Evolutionary conservation across 2,329 filamentous ascomycete genomes (phyloP).

Genomic region (Colletotrichum tamarilloi): DNA sequence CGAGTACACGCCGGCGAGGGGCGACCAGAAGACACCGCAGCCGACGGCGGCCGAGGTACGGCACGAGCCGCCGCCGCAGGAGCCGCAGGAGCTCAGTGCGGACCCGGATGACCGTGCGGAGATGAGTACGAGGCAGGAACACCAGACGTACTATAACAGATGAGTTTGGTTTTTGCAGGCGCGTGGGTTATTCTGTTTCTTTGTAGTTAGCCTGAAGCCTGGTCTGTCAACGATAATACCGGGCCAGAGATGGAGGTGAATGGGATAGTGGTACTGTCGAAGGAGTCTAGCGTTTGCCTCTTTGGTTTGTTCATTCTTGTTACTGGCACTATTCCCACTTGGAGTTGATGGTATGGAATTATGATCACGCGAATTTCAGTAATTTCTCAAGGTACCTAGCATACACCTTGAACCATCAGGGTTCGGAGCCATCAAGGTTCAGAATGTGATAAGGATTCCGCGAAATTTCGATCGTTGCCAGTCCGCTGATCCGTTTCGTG

Average conservation of each 20-base stretch:
- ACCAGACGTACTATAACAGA: conserved; percentile 34
- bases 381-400: background rate
- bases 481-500: background rate
- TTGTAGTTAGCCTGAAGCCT: background rate
- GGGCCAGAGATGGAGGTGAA: background rate
- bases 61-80: background rate
- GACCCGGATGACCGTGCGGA: conserved; percentile 1
- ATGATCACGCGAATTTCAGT: background rate
- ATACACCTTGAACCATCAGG: background rate
- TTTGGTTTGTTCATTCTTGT: background rate
- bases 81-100: conserved; percentile 33
- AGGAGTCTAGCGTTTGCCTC: background rate
- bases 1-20: conserved; percentile 29
- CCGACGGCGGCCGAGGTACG: conserved; percentile 1
- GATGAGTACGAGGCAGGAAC: background rate
- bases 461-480: background rate
- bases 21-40: conserved; percentile 14
- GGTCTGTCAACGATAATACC: background rate
- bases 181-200: background rate
- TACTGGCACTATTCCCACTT: background rate
- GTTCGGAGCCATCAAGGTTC: background rate
- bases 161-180: background rate
- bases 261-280: background rate
- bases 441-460: background rate
- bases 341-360: background rate